phyloP scores from a whole-genome alignment of 116 monocot genomes.

The Cymodocea nodosa region DNA sequence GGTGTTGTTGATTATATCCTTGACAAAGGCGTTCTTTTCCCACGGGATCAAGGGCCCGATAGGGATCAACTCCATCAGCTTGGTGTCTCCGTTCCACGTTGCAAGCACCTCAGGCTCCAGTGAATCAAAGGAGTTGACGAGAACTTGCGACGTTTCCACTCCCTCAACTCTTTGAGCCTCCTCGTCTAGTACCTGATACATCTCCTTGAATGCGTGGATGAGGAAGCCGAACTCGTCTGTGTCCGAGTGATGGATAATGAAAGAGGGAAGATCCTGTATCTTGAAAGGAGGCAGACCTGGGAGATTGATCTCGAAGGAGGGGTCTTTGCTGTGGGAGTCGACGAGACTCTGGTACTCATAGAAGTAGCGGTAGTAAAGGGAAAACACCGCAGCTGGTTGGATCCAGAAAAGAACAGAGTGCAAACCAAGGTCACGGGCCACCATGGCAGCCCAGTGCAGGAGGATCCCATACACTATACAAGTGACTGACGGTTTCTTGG shows the following conservation, averaged over 20 bases:
- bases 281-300: constrained; percentile 27
- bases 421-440: constrained; percentile 20
- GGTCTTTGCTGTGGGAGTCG: constrained; percentile 9
- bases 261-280: constrained; percentile 40
- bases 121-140: constrained; percentile 48
- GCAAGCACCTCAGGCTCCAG: constrained; percentile 23
- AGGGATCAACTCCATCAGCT: constrained; percentile 12
- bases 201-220: constrained; percentile 8
- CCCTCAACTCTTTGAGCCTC: background rate
- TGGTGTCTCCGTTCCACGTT: background rate
- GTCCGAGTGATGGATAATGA: constrained; percentile 2
- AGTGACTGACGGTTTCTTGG: constrained; percentile 19
- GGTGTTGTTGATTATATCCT: background rate
- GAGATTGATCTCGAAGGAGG: constrained; percentile 1
- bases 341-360: constrained; percentile 26
- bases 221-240: constrained; percentile 5
- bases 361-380: constrained; percentile 48
- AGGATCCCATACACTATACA: constrained; percentile 29
- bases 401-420: constrained; percentile 33
- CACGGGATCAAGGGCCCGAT: constrained; percentile 22
- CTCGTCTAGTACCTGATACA: constrained; percentile 7
- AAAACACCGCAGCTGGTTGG: constrained; percentile 46
- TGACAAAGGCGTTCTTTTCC: background rate
- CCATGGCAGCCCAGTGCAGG: constrained; percentile 23
- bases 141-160: constrained; percentile 5